Percentiles rank a stretch among this genome's conserved stretches.
Evolutionary conservation across 1,284 basidiomycete genomes (phyloP).

Genomic region (Sutorius eximius): DNA sequence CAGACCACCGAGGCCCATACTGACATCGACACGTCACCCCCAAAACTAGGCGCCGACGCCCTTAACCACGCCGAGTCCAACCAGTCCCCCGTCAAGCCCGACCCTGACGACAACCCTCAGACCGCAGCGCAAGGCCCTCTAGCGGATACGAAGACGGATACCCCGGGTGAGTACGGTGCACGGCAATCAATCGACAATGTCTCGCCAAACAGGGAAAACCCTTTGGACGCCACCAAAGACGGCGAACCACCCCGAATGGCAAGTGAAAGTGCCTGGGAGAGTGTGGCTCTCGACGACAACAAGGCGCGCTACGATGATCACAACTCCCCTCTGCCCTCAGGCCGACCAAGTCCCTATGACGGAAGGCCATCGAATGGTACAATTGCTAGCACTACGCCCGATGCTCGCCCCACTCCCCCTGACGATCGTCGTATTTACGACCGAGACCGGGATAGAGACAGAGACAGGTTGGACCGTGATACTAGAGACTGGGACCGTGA

Average conservation of each 20-base stretch:
- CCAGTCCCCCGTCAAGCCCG: constrained; percentile 1
- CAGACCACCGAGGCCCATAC: constrained; percentile 18
- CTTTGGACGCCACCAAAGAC: constrained; percentile 19
- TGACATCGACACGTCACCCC: constrained; percentile 18
- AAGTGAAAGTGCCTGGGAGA: constrained; percentile 22
- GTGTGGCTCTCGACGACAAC: constrained; percentile 20
- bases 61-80: constrained; percentile 1
- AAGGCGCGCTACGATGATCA: constrained; percentile 23
- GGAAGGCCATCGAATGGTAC: constrained; percentile 7
- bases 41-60: constrained; percentile 14
- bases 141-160: constrained; percentile 14
- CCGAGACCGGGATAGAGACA: constrained; percentile 37
- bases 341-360: constrained; percentile 16
- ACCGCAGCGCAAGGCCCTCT: background rate
- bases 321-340: constrained; percentile 5
- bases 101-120: constrained; percentile 10
- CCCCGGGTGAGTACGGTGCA: constrained; percentile 25
- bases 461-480: constrained; percentile 36
- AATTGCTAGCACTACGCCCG: background rate
- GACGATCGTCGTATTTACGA: constrained; percentile 27
- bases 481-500: constrained; percentile 39
- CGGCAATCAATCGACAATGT: constrained; percentile 13
- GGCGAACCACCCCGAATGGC: constrained; percentile 15
- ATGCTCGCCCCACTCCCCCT: constrained; percentile 15
- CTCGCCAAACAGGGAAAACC: constrained; percentile 9